Conservation (phyloP, 495 filamentous ascomycete genomes). For the Beverwykella pulmonaria region DNA sequence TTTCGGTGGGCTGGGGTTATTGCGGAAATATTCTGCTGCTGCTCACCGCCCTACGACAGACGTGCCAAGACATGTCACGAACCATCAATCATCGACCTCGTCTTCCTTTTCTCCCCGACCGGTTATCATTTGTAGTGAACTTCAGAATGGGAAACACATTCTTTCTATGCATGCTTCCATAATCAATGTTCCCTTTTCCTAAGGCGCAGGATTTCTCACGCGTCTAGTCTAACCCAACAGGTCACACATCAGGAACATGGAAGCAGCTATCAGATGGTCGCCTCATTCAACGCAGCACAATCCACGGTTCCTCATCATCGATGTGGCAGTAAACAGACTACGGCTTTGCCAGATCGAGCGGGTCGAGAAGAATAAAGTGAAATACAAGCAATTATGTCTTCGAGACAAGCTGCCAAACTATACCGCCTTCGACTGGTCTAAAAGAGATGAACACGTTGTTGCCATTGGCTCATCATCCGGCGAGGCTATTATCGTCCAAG, state of each 20-base stretch:
- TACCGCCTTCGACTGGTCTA: constrained; percentile 95
- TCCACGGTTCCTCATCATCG: constrained; percentile 80
- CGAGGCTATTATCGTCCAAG: constrained; percentile 76
- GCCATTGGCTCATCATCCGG: constrained; percentile 84
- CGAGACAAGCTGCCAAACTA: constrained; percentile 81
- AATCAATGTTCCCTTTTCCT: not conserved
- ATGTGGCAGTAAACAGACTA: constrained; percentile 76
- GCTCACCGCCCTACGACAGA: not conserved
- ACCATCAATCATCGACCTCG: not conserved
- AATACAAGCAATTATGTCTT: constrained; percentile 69
- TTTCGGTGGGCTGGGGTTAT: not conserved
- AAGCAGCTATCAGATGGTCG: constrained; percentile 84
- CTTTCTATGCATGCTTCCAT: not conserved
- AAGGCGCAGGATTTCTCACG: not conserved
- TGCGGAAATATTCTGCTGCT: constrained; percentile 11
- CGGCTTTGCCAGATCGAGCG: constrained; percentile 74
- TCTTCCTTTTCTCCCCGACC: not conserved
- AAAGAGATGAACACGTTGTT: constrained; percentile 71
- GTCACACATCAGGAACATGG: constrained; percentile 51
- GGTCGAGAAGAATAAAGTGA: constrained; percentile 58
- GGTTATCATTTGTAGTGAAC: too few species aligned
- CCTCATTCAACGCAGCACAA: constrained; percentile 66
- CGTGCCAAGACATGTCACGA: constrained; percentile 10
- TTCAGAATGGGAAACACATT: not conserved
- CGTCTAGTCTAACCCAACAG: not conserved